These are phyloP conservation scores for Trichophyton schoenleinii DNA, from an alignment of 2,329 filamentous ascomycete genomes.

Conservation along the genomic window DNA sequence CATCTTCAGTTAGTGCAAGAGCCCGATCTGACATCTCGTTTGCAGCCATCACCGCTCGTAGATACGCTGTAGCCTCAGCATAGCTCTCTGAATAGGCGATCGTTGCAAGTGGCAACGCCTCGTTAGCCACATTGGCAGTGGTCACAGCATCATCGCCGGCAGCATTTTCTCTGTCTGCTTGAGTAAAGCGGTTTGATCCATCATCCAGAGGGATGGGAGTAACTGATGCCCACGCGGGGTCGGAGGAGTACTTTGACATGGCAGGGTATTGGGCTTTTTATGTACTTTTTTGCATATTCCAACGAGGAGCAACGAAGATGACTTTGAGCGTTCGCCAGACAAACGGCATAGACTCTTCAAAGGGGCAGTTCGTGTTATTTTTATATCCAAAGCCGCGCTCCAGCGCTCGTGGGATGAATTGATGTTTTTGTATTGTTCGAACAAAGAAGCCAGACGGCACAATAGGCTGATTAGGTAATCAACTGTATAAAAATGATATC, in stretches of 20 bases:
- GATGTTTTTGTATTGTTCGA: background rate
- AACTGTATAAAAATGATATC: background rate
- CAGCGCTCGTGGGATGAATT: background rate
- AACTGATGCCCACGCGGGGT: constrained; percentile 70
- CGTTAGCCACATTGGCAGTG: background rate
- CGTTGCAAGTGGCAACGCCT: constrained; percentile 59
- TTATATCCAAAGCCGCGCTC: background rate
- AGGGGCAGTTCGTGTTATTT: background rate
- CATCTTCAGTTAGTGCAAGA: constrained; percentile 69
- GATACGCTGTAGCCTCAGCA: constrained; percentile 80
- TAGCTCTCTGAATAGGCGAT: constrained; percentile 90
- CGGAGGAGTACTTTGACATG: constrained; percentile 40
- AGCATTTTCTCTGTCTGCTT: background rate
- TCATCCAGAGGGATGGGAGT: constrained; percentile 68
- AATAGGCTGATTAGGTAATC: background rate
- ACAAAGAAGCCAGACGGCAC: background rate
- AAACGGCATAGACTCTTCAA: no score
- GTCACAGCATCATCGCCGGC: background rate
- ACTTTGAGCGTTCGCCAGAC: no score
- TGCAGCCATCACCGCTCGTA: constrained; percentile 81
- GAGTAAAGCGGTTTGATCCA: constrained; percentile 36
- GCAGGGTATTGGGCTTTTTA: background rate
- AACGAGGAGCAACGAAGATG: background rate
- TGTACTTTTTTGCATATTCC: background rate
- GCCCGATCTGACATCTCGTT: constrained; percentile 73